Evolutionary conservation across 192 early-diverging fungal genomes (phyloP).

Genomic region (Gonapodya prolifera): DNA sequence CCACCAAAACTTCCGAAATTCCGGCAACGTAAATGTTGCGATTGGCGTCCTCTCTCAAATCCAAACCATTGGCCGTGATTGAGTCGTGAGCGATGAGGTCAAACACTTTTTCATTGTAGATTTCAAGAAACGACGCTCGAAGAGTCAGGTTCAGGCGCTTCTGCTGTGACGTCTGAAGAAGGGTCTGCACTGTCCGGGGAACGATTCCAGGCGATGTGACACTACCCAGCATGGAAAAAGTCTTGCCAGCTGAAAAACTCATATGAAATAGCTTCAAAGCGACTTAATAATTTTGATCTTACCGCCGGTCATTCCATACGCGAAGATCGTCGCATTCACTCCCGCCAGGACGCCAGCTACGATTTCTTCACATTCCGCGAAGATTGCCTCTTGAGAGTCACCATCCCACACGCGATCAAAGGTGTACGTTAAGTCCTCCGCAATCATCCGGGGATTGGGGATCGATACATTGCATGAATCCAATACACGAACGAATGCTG

Average conservation of each 20-base stretch:
- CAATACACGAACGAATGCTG: not conserved
- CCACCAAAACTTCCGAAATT: conserved; percentile 35
- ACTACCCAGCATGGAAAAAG: conserved; percentile 46
- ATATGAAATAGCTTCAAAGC: not conserved
- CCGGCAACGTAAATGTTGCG: conserved; percentile 41
- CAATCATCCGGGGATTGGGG: not conserved
- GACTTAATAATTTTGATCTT: conserved; percentile 15
- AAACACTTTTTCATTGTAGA: conserved; percentile 52
- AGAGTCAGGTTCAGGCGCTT: not conserved
- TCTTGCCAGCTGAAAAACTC: conserved; percentile 25
- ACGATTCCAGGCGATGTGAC: conserved; percentile 44
- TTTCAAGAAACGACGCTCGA: conserved; percentile 47
- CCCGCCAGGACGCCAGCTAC: not conserved
- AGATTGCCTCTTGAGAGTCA: not conserved
- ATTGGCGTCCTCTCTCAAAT: conserved; percentile 40
- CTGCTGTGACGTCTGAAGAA: conserved; percentile 34
- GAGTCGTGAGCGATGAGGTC: conserved; percentile 31
- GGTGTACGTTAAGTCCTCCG: not conserved
- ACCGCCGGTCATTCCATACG: conserved; percentile 54
- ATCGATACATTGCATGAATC: not conserved
- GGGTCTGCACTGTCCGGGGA: conserved; percentile 34
- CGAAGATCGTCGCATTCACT: conserved; percentile 46
- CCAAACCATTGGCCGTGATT: conserved; percentile 17
- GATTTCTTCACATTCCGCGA: not conserved
- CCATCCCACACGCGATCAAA: not conserved